phyloP scores from a whole-genome alignment of 2,329 filamentous ascomycete species.

The Colletotrichum acutatum region DNA sequence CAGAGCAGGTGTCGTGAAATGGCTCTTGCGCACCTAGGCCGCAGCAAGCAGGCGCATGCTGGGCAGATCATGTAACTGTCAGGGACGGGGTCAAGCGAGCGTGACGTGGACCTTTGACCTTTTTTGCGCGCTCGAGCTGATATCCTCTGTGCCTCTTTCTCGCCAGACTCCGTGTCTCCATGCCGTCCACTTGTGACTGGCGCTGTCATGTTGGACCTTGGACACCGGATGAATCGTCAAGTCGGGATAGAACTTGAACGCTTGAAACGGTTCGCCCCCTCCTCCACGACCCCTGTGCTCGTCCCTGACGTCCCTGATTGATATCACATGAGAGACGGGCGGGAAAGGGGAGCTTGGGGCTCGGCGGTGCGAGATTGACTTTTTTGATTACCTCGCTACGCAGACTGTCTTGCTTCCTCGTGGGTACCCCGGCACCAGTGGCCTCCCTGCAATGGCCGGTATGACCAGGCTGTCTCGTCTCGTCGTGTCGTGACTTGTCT shows the following conservation, averaged over 20 bases:
- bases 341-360: constrained; percentile 27
- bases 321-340: constrained; percentile 22
- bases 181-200: constrained; percentile 5
- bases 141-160: constrained; percentile 5
- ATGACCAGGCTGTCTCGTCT: constrained; percentile 8
- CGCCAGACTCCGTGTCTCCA: background rate
- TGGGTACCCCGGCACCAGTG: background rate
- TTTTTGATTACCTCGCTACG: constrained; percentile 5
- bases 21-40: constrained; percentile 33
- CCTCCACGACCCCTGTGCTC: constrained; percentile 12
- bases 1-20: constrained; percentile 33
- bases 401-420: background rate
- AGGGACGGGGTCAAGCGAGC: constrained; percentile 30
- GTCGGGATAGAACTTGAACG: constrained; percentile 15
- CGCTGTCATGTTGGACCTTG: constrained; percentile 6
- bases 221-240: constrained; percentile 23
- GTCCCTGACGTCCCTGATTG: constrained; percentile 23
- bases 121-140: constrained; percentile 2
- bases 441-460: constrained; percentile 1
- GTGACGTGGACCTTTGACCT: constrained; percentile 23
- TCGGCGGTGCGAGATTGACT: constrained; percentile 25
- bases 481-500: constrained; percentile 4
- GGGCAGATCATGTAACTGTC: constrained; percentile 33
- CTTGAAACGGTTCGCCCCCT: constrained; percentile 27
- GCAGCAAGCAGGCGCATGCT: constrained; percentile 27